A percentile compares a stretch with the other conserved stretches of the same genome.
Conservation (phyloP, 305 asterid genomes). For the Fraxinus sp. region DNA sequence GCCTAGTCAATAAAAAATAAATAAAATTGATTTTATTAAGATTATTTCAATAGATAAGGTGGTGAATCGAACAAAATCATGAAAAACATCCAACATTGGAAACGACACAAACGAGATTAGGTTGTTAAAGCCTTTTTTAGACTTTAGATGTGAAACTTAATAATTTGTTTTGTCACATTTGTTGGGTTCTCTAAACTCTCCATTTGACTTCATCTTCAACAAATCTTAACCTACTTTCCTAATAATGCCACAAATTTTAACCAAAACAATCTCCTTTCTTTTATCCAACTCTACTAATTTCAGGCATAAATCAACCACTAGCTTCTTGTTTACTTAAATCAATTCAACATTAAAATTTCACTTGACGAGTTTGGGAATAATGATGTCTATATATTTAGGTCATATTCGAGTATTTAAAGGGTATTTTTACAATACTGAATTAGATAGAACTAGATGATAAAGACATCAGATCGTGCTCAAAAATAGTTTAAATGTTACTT, state of each 20-base stretch:
- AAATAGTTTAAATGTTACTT: too few species aligned
- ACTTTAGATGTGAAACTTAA: not conserved
- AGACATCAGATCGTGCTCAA: too few species aligned
- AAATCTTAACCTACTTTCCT: not conserved
- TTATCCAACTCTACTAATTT: not conserved
- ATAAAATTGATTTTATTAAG: too few species aligned
- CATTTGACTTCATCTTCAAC: not conserved
- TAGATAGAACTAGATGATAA: too few species aligned
- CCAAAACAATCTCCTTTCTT: not conserved
- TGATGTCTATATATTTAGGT: not conserved
- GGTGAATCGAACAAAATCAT: too few species aligned
- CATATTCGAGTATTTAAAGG: not conserved
- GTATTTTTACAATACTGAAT: not conserved
- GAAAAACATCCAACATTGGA: not conserved
- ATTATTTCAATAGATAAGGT: too few species aligned
- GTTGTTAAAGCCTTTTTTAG: not conserved
- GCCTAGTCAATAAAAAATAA: too few species aligned
- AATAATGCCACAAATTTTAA: not conserved
- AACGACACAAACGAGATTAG: not conserved
- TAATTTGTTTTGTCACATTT: not conserved
- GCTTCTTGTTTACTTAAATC: not conserved
- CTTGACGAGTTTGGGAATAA: not conserved
- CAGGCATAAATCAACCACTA: not conserved
- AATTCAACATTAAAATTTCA: not conserved
- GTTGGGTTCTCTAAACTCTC: not conserved